Evolutionary conservation across 139 green algal genomes (phyloP).

Genomic region (Chlorella sp.): DNA sequence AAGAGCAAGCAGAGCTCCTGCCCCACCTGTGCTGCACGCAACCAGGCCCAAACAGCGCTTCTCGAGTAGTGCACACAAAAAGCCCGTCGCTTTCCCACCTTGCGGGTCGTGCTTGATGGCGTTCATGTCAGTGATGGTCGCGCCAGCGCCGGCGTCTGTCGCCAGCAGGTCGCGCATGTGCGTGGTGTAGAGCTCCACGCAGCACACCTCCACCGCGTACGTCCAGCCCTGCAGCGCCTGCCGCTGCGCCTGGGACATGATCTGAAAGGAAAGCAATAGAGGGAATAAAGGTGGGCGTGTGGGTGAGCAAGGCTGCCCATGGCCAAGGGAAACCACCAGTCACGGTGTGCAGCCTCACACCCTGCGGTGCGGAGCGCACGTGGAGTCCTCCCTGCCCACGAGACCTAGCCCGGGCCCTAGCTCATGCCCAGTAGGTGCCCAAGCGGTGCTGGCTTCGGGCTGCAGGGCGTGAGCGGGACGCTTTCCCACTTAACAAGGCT

Average conservation of each 20-base stretch:
- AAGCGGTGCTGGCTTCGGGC: neutral
- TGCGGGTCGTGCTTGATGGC: constrained; percentile 68
- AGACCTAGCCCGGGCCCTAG: neutral
- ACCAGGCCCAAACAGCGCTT: neutral
- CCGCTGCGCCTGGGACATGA: constrained; percentile 43
- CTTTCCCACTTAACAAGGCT: neutral
- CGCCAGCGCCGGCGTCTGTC: constrained; percentile 21
- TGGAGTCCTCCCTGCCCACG: too few relatives aligned
- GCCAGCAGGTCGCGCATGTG: constrained; percentile 76
- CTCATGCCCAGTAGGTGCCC: neutral
- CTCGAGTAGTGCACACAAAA: neutral
- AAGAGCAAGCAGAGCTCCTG: neutral
- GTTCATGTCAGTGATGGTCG: constrained; percentile 45
- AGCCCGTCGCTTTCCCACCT: constrained; percentile 30
- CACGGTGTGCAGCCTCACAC: too few relatives aligned
- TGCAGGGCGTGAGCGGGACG: constrained; percentile 3
- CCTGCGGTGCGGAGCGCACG: too few relatives aligned
- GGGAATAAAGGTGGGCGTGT: too few relatives aligned
- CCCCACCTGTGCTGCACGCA: too few relatives aligned
- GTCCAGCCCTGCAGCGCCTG: constrained; percentile 61
- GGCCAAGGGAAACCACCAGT: too few relatives aligned
- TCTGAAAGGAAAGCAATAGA: too few relatives aligned
- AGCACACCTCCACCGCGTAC: constrained; percentile 76
- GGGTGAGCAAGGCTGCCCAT: too few relatives aligned
- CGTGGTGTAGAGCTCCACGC: constrained; percentile 94